phyloP scores from a whole-genome alignment of 192 early-diverging fungal species.

The Phlyctochytrium bullatum region DNA sequence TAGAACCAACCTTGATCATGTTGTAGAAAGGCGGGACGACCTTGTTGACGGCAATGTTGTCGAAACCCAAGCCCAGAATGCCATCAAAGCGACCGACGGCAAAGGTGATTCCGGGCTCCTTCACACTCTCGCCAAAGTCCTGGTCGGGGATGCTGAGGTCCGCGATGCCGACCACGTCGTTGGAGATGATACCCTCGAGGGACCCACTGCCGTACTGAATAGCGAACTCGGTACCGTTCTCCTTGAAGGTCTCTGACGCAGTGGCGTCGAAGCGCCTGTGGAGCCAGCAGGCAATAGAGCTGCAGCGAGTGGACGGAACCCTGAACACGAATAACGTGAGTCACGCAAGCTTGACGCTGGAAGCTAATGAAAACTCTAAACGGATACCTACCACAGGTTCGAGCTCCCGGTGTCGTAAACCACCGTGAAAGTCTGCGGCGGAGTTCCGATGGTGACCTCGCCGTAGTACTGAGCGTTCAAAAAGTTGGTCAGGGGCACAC shows the following conservation, averaged over 20 bases:
- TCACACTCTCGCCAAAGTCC: constrained; percentile 94
- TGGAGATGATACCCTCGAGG: constrained; percentile 86
- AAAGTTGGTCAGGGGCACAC: constrained; percentile 4
- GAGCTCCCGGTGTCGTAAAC: constrained; percentile 83
- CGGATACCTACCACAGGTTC: constrained; percentile 67
- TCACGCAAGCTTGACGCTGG: too few relatives aligned
- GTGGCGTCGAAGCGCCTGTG: constrained; percentile 83
- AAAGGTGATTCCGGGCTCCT: constrained; percentile 96
- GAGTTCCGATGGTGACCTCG: constrained; percentile 79
- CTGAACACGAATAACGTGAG: constrained; percentile 93
- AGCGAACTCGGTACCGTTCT: constrained; percentile 93
- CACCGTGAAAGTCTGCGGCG: constrained; percentile 86
- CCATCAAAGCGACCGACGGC: constrained; percentile 95
- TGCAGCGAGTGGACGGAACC: constrained; percentile 93
- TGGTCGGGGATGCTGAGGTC: constrained; percentile 67
- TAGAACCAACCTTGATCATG: constrained; percentile 64
- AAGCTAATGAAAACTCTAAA: too few relatives aligned
- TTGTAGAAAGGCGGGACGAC: constrained; percentile 95
- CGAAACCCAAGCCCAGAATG: constrained; percentile 84
- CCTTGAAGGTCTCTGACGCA: constrained; percentile 73
- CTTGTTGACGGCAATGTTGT: constrained; percentile 77
- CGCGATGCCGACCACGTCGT: constrained; percentile 74
- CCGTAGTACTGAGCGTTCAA: constrained; percentile 96
- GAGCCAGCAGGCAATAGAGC: constrained; percentile 93
- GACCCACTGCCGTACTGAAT: constrained; percentile 89